A percentile compares a stretch with the other conserved stretches of the same genome.
Conservation (phyloP, 192 early-diverging fungal genomes). For the Mortierella antarctica region DNA sequence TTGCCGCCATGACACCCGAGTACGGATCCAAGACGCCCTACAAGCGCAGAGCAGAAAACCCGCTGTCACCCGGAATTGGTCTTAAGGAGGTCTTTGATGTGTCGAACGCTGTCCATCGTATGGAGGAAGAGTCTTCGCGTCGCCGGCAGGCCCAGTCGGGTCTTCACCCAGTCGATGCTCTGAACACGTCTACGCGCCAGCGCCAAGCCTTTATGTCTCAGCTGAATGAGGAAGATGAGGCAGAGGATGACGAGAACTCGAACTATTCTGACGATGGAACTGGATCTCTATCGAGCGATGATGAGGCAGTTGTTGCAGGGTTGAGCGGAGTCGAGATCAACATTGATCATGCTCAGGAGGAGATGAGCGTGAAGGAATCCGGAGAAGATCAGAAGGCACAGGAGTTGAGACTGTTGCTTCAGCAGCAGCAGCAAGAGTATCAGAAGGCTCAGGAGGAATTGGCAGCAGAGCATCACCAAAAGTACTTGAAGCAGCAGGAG, state of each 20-base stretch:
- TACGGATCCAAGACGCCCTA: conserved; percentile 30
- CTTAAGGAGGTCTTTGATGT: conserved; percentile 83
- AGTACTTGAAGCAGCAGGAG: conserved; percentile 40
- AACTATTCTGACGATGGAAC: conserved; percentile 5
- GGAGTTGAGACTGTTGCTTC: conserved; percentile 28
- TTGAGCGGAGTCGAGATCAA: conserved; percentile 23
- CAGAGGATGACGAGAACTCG: neutral
- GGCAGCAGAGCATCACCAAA: conserved; percentile 43
- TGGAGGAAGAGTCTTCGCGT: conserved; percentile 70
- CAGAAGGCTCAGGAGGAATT: conserved; percentile 47
- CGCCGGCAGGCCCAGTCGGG: conserved; percentile 22
- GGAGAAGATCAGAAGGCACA: conserved; percentile 17
- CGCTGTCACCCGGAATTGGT: conserved; percentile 63
- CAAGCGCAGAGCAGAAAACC: conserved; percentile 59
- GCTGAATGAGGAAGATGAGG: conserved; percentile 43
- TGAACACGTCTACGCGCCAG: conserved; percentile 40
- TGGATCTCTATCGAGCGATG: conserved; percentile 28
- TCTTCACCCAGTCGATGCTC: conserved; percentile 31
- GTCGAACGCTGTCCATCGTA: conserved; percentile 80
- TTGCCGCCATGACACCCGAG: conserved; percentile 25
- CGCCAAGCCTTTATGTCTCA: conserved; percentile 55
- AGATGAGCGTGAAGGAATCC: conserved; percentile 10
- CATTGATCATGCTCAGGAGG: conserved; percentile 9
- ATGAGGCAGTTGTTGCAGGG: conserved; percentile 24
- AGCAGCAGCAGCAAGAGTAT: conserved; percentile 51